These are phyloP conservation scores for Musa troglodytarum DNA, from an alignment of 176 grass and related monocot genomes.

Conservation along the genomic window DNA sequence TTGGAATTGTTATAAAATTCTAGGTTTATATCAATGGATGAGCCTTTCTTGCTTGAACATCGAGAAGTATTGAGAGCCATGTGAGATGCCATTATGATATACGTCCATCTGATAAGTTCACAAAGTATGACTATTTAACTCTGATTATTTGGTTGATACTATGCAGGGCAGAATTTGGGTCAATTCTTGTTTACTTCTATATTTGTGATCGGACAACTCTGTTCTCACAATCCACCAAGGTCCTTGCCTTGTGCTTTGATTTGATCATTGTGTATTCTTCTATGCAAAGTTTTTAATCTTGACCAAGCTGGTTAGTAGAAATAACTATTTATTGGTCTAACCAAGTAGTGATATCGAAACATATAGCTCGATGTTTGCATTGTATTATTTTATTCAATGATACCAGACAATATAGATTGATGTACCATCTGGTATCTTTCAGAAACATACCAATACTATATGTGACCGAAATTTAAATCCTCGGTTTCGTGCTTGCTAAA, in stretches of 20 bases:
- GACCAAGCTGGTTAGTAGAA: neutral
- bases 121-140: neutral
- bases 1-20: slow-evolving; percentile 12
- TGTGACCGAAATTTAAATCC: too few species aligned
- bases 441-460: too few species aligned
- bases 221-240: slow-evolving; percentile 69
- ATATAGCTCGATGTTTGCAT: too few species aligned
- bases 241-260: slow-evolving; percentile 1
- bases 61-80: slow-evolving; percentile 53
- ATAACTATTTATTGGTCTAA: too few species aligned
- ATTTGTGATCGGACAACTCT: slow-evolving; percentile 66
- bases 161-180: slow-evolving; percentile 59
- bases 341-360: too few species aligned
- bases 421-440: neutral
- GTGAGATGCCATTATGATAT: slow-evolving; percentile 29
- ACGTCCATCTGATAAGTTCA: slow-evolving; percentile 1
- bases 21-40: slow-evolving; percentile 73
- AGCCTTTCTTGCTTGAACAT: slow-evolving; percentile 71
- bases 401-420: neutral
- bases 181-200: slow-evolving; percentile 65
- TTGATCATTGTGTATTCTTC: neutral
- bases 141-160: slow-evolving; percentile 2
- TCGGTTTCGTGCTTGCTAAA: neutral
- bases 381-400: too few species aligned
- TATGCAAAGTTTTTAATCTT: too few species aligned